Evolutionary conservation across 2,329 filamentous ascomycete genomes (phyloP).

Genomic region (Claviceps citrina): DNA sequence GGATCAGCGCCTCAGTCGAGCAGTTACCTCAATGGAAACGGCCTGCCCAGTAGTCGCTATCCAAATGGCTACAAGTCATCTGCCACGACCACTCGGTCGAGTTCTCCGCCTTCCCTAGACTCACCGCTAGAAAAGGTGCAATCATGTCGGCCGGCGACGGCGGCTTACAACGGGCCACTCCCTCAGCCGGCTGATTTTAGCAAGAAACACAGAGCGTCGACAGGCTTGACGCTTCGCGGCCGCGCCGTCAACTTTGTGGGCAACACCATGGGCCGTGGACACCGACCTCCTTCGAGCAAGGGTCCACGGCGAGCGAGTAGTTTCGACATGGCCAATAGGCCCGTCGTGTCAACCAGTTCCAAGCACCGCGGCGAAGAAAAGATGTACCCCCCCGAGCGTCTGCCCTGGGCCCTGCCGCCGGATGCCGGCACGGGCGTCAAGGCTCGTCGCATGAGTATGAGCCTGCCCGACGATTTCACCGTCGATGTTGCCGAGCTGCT

Average conservation of each 20-base stretch:
- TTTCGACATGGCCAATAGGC: conserved; percentile 26
- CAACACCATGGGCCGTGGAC: conserved; percentile 12
- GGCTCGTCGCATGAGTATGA: conserved; percentile 60
- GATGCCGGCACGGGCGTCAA: conserved; percentile 61
- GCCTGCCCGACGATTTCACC: conserved; percentile 56
- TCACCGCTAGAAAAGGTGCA: conserved; percentile 29
- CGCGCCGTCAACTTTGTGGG: conserved; percentile 33
- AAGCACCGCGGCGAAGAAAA: conserved; percentile 12
- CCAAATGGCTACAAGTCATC: conserved; percentile 28
- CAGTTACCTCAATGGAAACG: conserved; percentile 3
- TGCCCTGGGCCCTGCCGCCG: conserved; percentile 46
- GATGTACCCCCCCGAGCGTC: conserved; percentile 24
- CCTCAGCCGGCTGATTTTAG: conserved; percentile 31
- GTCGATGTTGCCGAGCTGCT: conserved; percentile 55
- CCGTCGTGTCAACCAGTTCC: conserved; percentile 11
- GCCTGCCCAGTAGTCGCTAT: conserved; percentile 24
- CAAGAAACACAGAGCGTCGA: conserved; percentile 35
- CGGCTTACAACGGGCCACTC: conserved; percentile 16
- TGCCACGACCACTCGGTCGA: conserved; percentile 30
- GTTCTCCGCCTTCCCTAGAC: conserved; percentile 35
- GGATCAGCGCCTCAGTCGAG: conserved; percentile 10
- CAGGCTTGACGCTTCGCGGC: conserved; percentile 33
- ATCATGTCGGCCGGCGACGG: conserved; percentile 10
- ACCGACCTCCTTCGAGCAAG: conserved; percentile 12
- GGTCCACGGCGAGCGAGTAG: conserved; percentile 29